Percentiles rank a stretch among this genome's conserved stretches.
These are phyloP conservation scores for Peniophora sp. DNA, from an alignment of 1,284 basidiomycete genomes.

Conservation along the genomic window DNA sequence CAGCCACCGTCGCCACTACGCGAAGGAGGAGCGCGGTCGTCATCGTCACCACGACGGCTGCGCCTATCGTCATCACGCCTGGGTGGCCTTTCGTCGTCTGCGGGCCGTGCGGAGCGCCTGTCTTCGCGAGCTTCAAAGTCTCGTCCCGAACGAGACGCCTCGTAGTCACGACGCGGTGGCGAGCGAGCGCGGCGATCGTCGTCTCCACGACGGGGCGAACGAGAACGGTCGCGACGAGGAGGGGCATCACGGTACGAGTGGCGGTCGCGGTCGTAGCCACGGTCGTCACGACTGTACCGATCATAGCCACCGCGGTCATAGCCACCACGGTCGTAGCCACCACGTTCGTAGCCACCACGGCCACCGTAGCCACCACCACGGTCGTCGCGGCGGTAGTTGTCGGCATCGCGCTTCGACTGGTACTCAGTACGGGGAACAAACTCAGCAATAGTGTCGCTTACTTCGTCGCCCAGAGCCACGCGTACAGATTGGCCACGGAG, in stretches of 20 bases:
- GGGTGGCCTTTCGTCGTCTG: slow-evolving; percentile 62
- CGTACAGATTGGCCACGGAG: slow-evolving; percentile 75
- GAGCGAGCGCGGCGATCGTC: slow-evolving; percentile 72
- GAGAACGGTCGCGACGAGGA: slow-evolving; percentile 64
- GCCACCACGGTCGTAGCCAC: slow-evolving; percentile 31
- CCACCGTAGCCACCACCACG: slow-evolving; percentile 33
- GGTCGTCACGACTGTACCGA: slow-evolving; percentile 30
- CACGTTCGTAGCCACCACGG: slow-evolving; percentile 46
- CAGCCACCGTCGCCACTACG: slow-evolving; percentile 71
- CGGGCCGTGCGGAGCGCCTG: too few species aligned
- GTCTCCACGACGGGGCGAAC: slow-evolving; percentile 55
- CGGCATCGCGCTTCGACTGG: slow-evolving; percentile 48
- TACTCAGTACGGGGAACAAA: too few species aligned
- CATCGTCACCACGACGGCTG: slow-evolving; percentile 69
- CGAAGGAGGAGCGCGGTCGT: slow-evolving; percentile 58
- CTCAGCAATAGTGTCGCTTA: too few species aligned
- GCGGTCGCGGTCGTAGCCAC: slow-evolving; percentile 37
- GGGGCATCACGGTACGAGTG: slow-evolving; percentile 19
- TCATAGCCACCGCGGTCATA: slow-evolving; percentile 39
- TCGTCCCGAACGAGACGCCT: slow-evolving; percentile 25
- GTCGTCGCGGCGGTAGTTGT: slow-evolving; percentile 58
- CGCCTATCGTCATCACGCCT: slow-evolving; percentile 58
- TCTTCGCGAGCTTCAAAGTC: too few species aligned
- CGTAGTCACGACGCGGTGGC: slow-evolving; percentile 67
- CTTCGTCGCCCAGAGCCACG: slow-evolving; percentile 62